phyloP scores from a whole-genome alignment of 2,329 filamentous ascomycete genomes.

The Shiraia sp. region DNA sequence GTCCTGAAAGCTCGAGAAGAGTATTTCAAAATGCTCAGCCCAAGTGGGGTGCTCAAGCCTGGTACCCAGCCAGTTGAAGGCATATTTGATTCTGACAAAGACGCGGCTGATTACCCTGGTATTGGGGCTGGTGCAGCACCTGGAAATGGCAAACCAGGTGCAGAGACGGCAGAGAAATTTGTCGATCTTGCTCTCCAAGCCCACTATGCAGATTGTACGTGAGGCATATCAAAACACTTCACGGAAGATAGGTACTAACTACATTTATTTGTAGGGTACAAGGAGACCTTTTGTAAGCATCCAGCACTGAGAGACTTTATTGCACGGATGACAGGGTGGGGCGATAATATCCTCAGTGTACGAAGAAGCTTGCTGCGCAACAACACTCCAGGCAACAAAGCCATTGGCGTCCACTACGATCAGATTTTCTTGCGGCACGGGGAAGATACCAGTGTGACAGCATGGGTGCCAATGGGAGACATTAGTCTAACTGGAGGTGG shows the following conservation, averaged over 20 bases:
- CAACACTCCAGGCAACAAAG: slow-evolving; percentile 60
- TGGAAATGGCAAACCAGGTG: slow-evolving; percentile 52
- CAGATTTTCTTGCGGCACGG: slow-evolving; percentile 62
- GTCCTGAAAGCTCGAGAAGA: slow-evolving; percentile 56
- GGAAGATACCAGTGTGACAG: slow-evolving; percentile 59
- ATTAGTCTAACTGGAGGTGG: slow-evolving; percentile 60
- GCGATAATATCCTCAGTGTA: slow-evolving; percentile 51
- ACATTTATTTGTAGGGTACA: no score
- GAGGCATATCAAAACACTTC: no score
- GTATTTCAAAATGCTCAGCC: slow-evolving; percentile 59
- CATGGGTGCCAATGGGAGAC: slow-evolving; percentile 62
- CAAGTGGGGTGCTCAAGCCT: slow-evolving; percentile 61
- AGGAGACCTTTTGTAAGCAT: slow-evolving; percentile 59
- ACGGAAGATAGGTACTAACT: no score
- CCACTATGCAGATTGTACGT: slow-evolving; percentile 50
- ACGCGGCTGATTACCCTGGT: slow-evolving; percentile 53
- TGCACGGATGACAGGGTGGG: slow-evolving; percentile 58
- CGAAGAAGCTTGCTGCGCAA: slow-evolving; percentile 59
- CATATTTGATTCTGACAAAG: slow-evolving; percentile 54
- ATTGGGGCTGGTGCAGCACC: slow-evolving; percentile 57
- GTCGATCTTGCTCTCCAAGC: slow-evolving; percentile 59
- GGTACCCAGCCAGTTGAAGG: slow-evolving; percentile 57
- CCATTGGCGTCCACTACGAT: slow-evolving; percentile 65
- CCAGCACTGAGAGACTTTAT: slow-evolving; percentile 56
- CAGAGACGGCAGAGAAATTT: slow-evolving; percentile 48